Conservation (phyloP, 1,139 yeast genomes). For the Yamadazyma kanchanaburiensis region DNA sequence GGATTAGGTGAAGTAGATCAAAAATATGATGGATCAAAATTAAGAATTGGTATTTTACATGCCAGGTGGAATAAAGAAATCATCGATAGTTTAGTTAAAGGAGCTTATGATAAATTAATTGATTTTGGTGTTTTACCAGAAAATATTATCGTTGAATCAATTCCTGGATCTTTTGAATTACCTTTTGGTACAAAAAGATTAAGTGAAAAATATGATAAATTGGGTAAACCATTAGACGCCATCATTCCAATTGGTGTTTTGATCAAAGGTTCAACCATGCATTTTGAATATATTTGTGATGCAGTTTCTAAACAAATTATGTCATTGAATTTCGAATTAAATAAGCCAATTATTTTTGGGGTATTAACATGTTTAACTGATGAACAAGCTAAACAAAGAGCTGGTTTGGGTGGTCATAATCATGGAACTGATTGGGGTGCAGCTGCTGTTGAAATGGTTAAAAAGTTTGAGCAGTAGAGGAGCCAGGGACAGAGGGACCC, state of each 20-base stretch:
- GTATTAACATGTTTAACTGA: slow-evolving; percentile 90
- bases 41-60: slow-evolving; percentile 82
- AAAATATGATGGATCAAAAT: slow-evolving; percentile 62
- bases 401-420: slow-evolving; percentile 86
- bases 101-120: slow-evolving; percentile 60
- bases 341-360: slow-evolving; percentile 87
- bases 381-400: slow-evolving; percentile 89
- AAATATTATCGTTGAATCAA: slow-evolving; percentile 76
- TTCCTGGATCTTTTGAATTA: slow-evolving; percentile 93
- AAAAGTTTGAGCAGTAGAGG: slow-evolving; percentile 45
- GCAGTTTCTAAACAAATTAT: slow-evolving; percentile 83
- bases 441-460: slow-evolving; percentile 96
- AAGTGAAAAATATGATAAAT: slow-evolving; percentile 41
- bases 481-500: too few species aligned
- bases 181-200: slow-evolving; percentile 73
- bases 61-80: slow-evolving; percentile 90
- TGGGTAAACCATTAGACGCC: slow-evolving; percentile 66
- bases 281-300: slow-evolving; percentile 94
- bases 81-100: slow-evolving; percentile 76
- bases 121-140: slow-evolving; percentile 70
- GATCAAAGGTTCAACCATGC: slow-evolving; percentile 97
- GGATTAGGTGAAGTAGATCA: slow-evolving; percentile 79
- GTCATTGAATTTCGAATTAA: slow-evolving; percentile 69
- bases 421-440: slow-evolving; percentile 99
- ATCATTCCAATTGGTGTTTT: slow-evolving; percentile 91